Base-by-base conservation (phyloP, 805 yeast genomes). In the Debaryomyces hansenii region DNA sequence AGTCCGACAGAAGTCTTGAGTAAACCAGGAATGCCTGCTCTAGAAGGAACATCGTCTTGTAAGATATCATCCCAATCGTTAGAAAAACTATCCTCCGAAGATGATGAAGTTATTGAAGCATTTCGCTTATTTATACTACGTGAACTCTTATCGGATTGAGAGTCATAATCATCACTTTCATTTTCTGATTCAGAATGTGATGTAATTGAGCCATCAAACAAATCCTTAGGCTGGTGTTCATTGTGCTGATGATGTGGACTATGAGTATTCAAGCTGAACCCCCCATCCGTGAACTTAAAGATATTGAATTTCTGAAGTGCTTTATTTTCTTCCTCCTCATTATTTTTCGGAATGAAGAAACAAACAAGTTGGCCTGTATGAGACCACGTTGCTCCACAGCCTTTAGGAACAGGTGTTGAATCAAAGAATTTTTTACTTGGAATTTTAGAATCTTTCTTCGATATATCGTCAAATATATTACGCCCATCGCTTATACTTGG, bases 361-460 rank as follows among this genome's bases (percentile, higher is more conserved):
- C 96, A 88, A 1, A 91, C 85, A 42, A 91, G 69, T 48, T 81
- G 81, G 0, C 97, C 97, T 3, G 80, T 77, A 10, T 82, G 77
- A 0, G 95, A 76, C 96, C 97, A 91, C 1, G 81, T 72, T 0
- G 96, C 97, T 8, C 97, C 97, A 69, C 96, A 91, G 8, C 90
- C 94, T 59, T 88, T 90, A 0, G 97, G 97, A 11, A 91, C 77
- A 0, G 97, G 97, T 0, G 96, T 88, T 35, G 89, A 84, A 59
- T 89, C 96, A 57, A 83, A 78, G 4, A 73, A 57, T 1, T 71
- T 38, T 20, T 34, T 34, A 28, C 27, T 35, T 21, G 35, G 29
- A 6, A 10, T 37, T 2, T 20, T 20, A 3, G 40, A 14, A 16
- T 35, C 38, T 4, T 20, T 20, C 16, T 37, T 24, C 35, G 18